A percentile compares a stretch with the other conserved stretches of the same genome.
Conservation (phyloP, 306 rosid species). For the Neltuma alba region DNA sequence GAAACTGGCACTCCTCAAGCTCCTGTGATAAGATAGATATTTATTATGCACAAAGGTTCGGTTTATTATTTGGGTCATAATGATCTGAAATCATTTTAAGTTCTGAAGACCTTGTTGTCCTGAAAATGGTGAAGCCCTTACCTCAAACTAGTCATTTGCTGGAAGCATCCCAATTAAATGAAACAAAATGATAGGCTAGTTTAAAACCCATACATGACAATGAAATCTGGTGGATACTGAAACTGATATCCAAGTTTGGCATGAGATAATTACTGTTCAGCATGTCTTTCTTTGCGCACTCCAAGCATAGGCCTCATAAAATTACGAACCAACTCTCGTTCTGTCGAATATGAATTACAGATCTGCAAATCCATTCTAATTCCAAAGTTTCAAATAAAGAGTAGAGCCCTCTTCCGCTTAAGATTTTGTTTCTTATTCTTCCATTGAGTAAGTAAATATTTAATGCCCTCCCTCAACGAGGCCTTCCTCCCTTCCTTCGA, state of each 20-base stretch:
- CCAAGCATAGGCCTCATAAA: background rate
- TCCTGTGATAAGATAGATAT: background rate
- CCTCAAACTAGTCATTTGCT: background rate
- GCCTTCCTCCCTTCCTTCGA: slow-evolving; percentile 66
- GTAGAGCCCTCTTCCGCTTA: background rate
- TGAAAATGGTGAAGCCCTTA: background rate
- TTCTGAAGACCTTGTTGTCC: background rate
- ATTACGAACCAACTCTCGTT: background rate
- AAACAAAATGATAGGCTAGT: background rate
- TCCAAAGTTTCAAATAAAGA: background rate
- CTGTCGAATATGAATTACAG: background rate
- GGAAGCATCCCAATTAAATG: background rate
- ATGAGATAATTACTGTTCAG: background rate
- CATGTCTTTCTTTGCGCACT: background rate
- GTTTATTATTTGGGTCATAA: background rate
- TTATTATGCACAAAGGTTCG: background rate
- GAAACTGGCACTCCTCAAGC: too few relatives aligned
- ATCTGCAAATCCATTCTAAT: background rate
- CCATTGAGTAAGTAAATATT: slow-evolving; percentile 38
- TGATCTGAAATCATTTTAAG: background rate
- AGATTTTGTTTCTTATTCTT: background rate
- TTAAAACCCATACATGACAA: background rate
- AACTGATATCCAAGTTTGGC: background rate
- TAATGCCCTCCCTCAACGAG: slow-evolving; percentile 57
- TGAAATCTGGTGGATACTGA: background rate